phyloP scores from a whole-genome alignment of 2,329 filamentous ascomycete species.

The Ceratocystis smalleyi region DNA sequence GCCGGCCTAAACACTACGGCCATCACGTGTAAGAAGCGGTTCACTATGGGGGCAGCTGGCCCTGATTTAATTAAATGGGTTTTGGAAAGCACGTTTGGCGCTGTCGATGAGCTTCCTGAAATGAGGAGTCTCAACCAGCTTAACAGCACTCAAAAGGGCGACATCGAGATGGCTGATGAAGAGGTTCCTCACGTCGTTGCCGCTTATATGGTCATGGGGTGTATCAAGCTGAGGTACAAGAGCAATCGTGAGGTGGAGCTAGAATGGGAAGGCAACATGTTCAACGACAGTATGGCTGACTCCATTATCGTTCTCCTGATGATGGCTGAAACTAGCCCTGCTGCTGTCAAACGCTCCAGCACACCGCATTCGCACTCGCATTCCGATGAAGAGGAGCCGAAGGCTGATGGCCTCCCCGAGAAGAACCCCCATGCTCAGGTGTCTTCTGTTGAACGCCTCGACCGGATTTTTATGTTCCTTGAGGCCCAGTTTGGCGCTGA shows the following conservation, averaged over 20 bases:
- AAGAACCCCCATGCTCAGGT: conserved; percentile 60
- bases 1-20: conserved; percentile 93
- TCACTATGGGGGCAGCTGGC: conserved; percentile 75
- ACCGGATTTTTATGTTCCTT: conserved; percentile 83
- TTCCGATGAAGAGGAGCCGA: conserved; percentile 26
- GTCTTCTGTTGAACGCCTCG: conserved; percentile 59
- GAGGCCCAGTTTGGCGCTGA: conserved; percentile 89
- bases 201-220: conserved; percentile 71
- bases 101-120: conserved; percentile 54
- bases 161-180: conserved; percentile 45
- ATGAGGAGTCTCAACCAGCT: conserved; percentile 29
- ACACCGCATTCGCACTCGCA: conserved; percentile 23
- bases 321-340: conserved; percentile 83
- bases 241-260: conserved; percentile 69
- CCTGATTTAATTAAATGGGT: conserved; percentile 88
- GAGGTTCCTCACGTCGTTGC: conserved; percentile 41
- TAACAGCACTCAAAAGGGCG: conserved; percentile 24
- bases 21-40: conserved; percentile 79
- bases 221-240: conserved; percentile 65
- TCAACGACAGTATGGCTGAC: conserved; percentile 97
- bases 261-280: conserved; percentile 95
- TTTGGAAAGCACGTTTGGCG: conserved; percentile 83
- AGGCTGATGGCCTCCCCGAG: conserved; percentile 22
- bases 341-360: conserved; percentile 63
- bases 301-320: conserved; percentile 86